phyloP scores from a whole-genome alignment of 2,329 filamentous ascomycete genomes.

The Mycosphaerelloides madeirae region DNA sequence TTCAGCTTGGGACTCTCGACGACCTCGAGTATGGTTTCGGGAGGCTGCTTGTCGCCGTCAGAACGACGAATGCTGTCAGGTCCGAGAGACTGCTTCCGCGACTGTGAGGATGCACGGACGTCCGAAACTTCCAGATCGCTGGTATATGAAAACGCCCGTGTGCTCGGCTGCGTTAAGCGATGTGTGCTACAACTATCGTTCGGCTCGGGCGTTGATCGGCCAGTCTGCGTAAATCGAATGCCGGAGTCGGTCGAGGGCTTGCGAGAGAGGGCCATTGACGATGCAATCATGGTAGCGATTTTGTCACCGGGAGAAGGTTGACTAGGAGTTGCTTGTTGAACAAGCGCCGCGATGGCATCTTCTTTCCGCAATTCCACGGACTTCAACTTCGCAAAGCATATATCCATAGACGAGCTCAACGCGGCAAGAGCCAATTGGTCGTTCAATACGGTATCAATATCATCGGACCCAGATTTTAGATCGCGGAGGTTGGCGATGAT shows the following conservation, averaged over 20 bases:
- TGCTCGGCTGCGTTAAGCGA: constrained; percentile 9
- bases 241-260: constrained; percentile 4
- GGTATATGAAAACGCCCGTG: constrained; percentile 9
- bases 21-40: constrained; percentile 13
- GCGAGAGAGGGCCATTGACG: constrained; percentile 12
- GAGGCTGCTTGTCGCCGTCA: constrained; percentile 6
- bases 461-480: constrained; percentile 21
- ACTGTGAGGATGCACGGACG: constrained; percentile 7
- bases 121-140: constrained; percentile 14
- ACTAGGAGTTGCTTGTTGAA: constrained; percentile 14
- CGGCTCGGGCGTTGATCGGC: constrained; percentile 18
- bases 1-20: constrained; percentile 9
- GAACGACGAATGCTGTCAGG: constrained; percentile 3
- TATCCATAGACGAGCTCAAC: constrained; percentile 31
- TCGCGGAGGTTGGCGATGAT: constrained; percentile 25
- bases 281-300: constrained; percentile 18
- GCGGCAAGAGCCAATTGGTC: constrained; percentile 29
- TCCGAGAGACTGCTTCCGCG: constrained; percentile 2
- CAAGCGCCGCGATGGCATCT: constrained; percentile 22
- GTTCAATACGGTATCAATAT: constrained; percentile 25
- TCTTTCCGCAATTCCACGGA: constrained; percentile 30
- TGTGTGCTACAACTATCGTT: constrained; percentile 3
- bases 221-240: constrained; percentile 11
- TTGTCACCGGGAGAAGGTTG: constrained; percentile 13
- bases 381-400: constrained; percentile 32